Base-by-base conservation (phyloP, 768 basidiomycete species). In the Multifurca ochricompacta region DNA sequence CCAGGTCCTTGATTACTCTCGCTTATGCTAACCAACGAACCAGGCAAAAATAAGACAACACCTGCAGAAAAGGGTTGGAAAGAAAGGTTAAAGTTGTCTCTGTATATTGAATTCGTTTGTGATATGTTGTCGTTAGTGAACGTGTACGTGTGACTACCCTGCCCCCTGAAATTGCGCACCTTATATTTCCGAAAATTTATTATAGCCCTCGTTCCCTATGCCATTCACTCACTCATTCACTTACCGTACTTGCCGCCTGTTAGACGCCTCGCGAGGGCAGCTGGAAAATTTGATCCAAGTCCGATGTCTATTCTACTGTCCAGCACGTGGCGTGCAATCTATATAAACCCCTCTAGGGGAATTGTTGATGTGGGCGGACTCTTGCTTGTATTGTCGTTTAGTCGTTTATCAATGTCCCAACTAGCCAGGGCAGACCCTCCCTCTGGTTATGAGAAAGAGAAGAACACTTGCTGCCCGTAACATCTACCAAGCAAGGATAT, bases 11-110 rank as follows among this genome's bases (percentile, higher is more conserved):
- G 9, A 3, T 32, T 10, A 9, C 31, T 18, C 7, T 37, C n/a
- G 21, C 25, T 52, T 23, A 37, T 14, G 25, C 45, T 25, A 8
- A 39, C 19, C 21, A 11, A 6, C 16, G 16, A 6, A 16, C 14
- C 34, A 68, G 67, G 67, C 65, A n/a, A 61, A 59, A 44, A 67
- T 63, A n/a, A 67, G 64, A 53, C 64, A 65, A 49, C 66, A 66
- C 37, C 62, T 61, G 42, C 61, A 64, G 28, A 63, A 61, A 42
- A 61, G 51, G 44, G 13, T 21, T 5, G 55, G 43, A 19, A 59
- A 37, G 35, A 59, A 47, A 42, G 18, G 43, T 23, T 56, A 32
- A 51, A 25, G 19, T 27, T 28, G 18, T 39, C 23, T 32, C 36
- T n/a, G 30, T 7, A 35, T 46, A 27, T n/a, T 35, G 23, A 21